Percentiles rank a stretch among this genome's conserved stretches.
These are phyloP conservation scores for Calonectria hawksworthii DNA, from an alignment of 2,329 filamentous ascomycete genomes.

Conservation along the genomic window DNA sequence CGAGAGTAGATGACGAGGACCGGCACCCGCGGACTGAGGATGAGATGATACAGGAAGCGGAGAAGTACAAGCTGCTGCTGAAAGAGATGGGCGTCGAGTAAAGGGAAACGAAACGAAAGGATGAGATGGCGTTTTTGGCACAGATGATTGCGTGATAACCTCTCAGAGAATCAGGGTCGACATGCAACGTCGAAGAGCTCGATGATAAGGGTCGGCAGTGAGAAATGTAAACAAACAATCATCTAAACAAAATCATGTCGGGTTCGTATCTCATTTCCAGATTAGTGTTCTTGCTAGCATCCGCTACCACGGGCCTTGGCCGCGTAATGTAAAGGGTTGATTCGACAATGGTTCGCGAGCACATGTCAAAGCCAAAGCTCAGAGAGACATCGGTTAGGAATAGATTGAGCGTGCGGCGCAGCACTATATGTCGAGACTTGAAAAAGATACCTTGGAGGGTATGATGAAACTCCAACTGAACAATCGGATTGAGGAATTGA, in stretches of 20 bases:
- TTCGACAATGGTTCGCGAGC: not conserved
- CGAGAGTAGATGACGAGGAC: slow-evolving; percentile 78
- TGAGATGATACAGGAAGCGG: slow-evolving; percentile 86
- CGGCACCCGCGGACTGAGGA: slow-evolving; percentile 76
- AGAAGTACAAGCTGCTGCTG: slow-evolving; percentile 70
- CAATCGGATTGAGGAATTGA: not conserved
- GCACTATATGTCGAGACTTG: not conserved
- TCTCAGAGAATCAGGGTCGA: not conserved
- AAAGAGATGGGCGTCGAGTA: slow-evolving; percentile 55
- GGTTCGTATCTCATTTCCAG: not conserved
- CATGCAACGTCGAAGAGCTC: not conserved
- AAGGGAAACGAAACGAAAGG: not conserved
- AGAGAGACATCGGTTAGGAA: not conserved
- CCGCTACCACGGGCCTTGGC: not conserved
- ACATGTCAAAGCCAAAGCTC: slow-evolving; percentile 9
- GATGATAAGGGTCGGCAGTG: not conserved
- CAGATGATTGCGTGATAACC: slow-evolving; percentile 16
- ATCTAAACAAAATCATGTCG: not conserved
- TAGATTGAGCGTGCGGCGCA: not conserved
- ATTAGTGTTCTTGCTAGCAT: not conserved
- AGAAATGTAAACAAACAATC: slow-evolving; percentile 7
- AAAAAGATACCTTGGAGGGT: not conserved
- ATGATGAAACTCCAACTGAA: not conserved
- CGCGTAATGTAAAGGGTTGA: not conserved
- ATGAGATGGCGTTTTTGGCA: not conserved